phyloP scores from a whole-genome alignment of 768 basidiomycete species.

The Mycena alexandri region DNA sequence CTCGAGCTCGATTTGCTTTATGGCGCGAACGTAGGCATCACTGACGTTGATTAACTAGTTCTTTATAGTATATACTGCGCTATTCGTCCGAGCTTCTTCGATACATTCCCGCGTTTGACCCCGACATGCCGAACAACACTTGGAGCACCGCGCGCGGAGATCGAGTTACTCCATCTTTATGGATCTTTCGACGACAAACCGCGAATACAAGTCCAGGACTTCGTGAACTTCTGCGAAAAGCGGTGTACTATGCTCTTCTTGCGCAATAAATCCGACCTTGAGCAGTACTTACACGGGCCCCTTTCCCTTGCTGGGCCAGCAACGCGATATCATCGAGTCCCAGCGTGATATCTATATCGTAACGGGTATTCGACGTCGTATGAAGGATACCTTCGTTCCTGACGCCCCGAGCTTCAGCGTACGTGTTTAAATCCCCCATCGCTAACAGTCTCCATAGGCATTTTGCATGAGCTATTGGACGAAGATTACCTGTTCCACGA shows the following conservation, averaged over 20 bases:
- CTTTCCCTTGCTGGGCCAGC: constrained; percentile 1
- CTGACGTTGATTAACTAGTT: neutral
- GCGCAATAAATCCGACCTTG: constrained; percentile 1
- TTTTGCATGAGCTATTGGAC: neutral
- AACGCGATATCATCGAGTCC: constrained; percentile 3
- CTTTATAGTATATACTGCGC: constrained; percentile 3
- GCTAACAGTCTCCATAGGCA: neutral
- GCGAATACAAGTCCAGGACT: constrained; percentile 1
- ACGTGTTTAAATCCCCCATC: constrained; percentile 3
- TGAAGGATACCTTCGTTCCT: neutral
- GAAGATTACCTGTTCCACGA: constrained; percentile 5
- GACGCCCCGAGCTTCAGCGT: neutral
- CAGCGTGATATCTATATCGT: neutral
- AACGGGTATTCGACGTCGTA: constrained; percentile 2
- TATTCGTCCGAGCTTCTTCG: constrained; percentile 1
- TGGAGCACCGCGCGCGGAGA: too few species aligned
- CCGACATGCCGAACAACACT: constrained; percentile 4
- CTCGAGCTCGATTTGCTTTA: neutral
- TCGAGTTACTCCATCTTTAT: constrained; percentile 1
- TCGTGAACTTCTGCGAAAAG: neutral
- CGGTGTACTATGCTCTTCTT: neutral
- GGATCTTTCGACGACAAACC: neutral
- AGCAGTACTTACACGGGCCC: neutral
- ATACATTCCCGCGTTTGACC: neutral
- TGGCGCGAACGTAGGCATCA: neutral